A percentile compares a stretch with the other conserved stretches of the same genome.
Conservation (phyloP, 345 rosid species). For the Citrus australasica region DNA sequence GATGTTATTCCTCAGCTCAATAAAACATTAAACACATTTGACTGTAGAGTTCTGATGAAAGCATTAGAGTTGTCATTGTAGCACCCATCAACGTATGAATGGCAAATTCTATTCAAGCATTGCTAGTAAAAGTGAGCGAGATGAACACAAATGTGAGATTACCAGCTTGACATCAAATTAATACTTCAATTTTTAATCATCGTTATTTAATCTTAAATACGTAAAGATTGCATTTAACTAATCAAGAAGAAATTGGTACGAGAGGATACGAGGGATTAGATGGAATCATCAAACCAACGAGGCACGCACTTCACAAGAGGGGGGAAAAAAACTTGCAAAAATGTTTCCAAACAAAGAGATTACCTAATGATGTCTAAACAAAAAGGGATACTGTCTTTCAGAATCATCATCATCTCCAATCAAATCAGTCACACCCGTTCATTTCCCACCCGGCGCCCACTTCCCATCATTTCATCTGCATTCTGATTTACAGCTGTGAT, state of each 20-base stretch:
- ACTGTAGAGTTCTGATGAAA: too few species aligned
- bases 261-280: not conserved
- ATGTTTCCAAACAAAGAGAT: not conserved
- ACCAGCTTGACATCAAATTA: too few species aligned
- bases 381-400: slow-evolving; percentile 11
- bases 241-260: not conserved
- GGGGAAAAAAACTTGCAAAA: not conserved
- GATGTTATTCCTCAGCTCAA: too few species aligned
- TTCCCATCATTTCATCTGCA: not conserved
- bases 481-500: slow-evolving; percentile 34
- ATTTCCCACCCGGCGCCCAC: not conserved
- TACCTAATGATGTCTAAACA: slow-evolving; percentile 22
- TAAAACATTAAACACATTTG: too few species aligned
- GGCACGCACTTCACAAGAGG: not conserved
- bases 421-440: slow-evolving; percentile 12
- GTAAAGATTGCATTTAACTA: too few species aligned
- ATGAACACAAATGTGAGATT: too few species aligned
- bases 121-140: too few species aligned
- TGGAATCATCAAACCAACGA: not conserved
- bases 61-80: too few species aligned
- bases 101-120: too few species aligned
- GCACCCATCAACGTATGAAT: too few species aligned
- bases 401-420: slow-evolving; percentile 12
- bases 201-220: too few species aligned
- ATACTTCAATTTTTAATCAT: too few species aligned